These are phyloP conservation scores for Cerrena zonata DNA, from an alignment of 1,284 basidiomycete genomes.

Conservation along the genomic window DNA sequence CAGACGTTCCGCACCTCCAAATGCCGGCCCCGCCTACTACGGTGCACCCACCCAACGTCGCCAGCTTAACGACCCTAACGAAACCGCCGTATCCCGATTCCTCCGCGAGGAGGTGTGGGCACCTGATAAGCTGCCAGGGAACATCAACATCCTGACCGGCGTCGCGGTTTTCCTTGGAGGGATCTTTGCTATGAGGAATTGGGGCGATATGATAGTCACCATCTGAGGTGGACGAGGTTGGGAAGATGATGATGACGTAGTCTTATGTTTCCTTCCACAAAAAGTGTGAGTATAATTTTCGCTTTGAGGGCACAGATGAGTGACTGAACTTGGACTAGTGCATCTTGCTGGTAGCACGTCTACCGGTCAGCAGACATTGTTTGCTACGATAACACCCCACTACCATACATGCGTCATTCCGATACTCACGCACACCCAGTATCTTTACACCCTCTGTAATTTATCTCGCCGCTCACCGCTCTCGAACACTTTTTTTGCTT, in stretches of 20 bases:
- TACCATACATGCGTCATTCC: no score
- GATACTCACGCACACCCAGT: no score
- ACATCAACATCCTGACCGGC: conserved; percentile 61
- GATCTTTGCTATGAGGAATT: conserved; percentile 57
- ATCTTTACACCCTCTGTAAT: no score
- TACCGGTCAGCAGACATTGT: no score
- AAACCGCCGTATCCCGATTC: conserved; percentile 54
- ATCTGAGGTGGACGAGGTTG: conserved; percentile 31
- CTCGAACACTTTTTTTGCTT: no score
- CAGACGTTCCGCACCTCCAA: conserved; percentile 54
- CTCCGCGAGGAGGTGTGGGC: conserved; percentile 61
- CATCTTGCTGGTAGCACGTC: no score
- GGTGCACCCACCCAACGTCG: conserved; percentile 28
- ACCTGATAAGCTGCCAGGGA: conserved; percentile 67
- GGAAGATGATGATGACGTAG: background rate
- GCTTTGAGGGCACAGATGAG: no score
- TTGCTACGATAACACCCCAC: no score
- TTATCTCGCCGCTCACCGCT: no score
- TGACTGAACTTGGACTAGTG: no score
- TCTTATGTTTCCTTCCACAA: no score
- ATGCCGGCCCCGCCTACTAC: conserved; percentile 51
- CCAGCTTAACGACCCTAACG: conserved; percentile 46
- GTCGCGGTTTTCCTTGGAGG: conserved; percentile 61
- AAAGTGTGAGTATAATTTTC: no score
- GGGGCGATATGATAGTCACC: conserved; percentile 71